Percentiles rank a stretch among this genome's conserved stretches.
Evolutionary conservation across 768 basidiomycete species (phyloP).

Genomic region (Naganishia kalamii): DNA sequence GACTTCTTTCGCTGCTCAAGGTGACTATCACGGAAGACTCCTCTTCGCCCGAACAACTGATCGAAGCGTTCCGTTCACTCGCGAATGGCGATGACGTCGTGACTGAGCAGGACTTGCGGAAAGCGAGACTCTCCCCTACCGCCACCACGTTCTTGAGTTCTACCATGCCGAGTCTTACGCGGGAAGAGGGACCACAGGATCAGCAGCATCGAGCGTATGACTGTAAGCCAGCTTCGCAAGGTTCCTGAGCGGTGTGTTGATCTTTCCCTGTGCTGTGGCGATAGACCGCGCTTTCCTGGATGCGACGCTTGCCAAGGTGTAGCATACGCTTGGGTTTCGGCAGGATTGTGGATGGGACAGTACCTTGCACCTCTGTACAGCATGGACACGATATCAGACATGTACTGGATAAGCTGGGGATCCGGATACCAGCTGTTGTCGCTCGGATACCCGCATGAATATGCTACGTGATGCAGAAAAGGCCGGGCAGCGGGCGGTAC

Average conservation of each 20-base stretch:
- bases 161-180: constrained; percentile 60
- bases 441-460: too few species aligned
- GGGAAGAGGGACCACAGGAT: background rate
- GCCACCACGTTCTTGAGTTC: constrained; percentile 75
- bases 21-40: constrained; percentile 95
- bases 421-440: too few species aligned
- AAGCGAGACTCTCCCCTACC: constrained; percentile 36
- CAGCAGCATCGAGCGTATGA: constrained; percentile 30
- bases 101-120: constrained; percentile 4
- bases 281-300: constrained; percentile 4
- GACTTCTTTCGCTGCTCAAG: constrained; percentile 48
- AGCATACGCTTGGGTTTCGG: too few species aligned
- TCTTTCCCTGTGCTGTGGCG: background rate
- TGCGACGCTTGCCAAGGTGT: background rate
- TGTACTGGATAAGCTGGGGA: too few species aligned
- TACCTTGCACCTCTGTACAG: too few species aligned
- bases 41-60: constrained; percentile 81
- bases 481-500: too few species aligned
- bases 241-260: background rate
- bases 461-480: too few species aligned
- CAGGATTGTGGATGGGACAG: too few species aligned
- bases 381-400: too few species aligned
- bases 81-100: constrained; percentile 47
- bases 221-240: background rate
- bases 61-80: constrained; percentile 86